Base-by-base conservation (phyloP, 2,329 filamentous ascomycete species). In the Epichloe glyceriae region DNA sequence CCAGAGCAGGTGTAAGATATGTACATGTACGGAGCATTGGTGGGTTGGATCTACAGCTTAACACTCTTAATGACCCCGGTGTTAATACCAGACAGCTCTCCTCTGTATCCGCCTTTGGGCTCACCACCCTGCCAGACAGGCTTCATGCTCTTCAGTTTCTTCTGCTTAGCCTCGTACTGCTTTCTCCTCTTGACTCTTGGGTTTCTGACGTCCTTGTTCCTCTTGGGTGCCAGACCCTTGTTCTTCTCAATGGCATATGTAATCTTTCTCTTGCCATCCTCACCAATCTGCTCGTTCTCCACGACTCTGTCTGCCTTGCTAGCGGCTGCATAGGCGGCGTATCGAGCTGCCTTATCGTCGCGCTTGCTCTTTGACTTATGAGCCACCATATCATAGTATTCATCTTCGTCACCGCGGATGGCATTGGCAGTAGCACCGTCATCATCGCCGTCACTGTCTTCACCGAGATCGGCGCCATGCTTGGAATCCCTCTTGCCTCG, bases 161-260 rank as follows among this genome's bases (percentile, higher is more conserved):
- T 97, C 79, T 91, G 86, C 78, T 95, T 96, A 68, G 89, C 85
- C 64, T 94, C 89, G 67, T 82, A 98, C 80, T 88, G 89, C 81
- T 88, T 88, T 70, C 88, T 82, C 85, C 96, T 97, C 85, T 97
- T 98, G 57, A 97, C 91, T 66, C 93, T 78, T 37, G 93, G 90
- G 71, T 98, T 98, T 56, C 91, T 77, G 52, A 89, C 85, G 60
- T 95, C 90, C 81, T 98, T 97, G 77, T 86, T 94, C 56, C 91
- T 78, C 68, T 86, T 85, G 45, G 90, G 88, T 53, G 88, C 83
- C 55, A 98, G 72, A 34, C 93, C 93, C 78, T 96, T 96, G 71
- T 98, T 98, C 80, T 97, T 96, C 72, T 90, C 81, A 63, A 98
- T 98, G 58, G 83, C 80, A 70, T 96, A 97, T 17, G 82, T 87